Evolutionary conservation across 805 yeast genomes (phyloP).

Genomic region (Saturnispora hagleri): DNA sequence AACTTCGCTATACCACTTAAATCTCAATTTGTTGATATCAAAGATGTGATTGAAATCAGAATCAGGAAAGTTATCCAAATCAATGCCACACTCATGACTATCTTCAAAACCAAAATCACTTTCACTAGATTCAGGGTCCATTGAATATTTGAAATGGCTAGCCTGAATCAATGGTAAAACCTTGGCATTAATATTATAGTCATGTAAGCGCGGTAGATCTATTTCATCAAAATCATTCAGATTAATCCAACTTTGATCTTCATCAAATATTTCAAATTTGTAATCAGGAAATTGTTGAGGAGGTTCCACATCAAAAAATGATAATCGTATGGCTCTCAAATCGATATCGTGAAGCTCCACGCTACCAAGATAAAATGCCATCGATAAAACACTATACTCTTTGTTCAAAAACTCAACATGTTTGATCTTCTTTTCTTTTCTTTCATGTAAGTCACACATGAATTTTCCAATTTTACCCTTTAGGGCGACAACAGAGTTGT

Average conservation of each 20-base stretch:
- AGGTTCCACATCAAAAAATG: conserved; percentile 23
- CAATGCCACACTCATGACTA: conserved; percentile 60
- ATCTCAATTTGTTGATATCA: conserved; percentile 58
- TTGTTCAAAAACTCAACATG: conserved; percentile 41
- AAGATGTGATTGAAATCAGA: conserved; percentile 53
- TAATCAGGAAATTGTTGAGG: conserved; percentile 1
- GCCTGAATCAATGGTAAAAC: conserved; percentile 59
- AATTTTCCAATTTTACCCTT: conserved; percentile 49
- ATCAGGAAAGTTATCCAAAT: conserved; percentile 23
- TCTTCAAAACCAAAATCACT: conserved; percentile 39
- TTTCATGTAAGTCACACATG: conserved; percentile 53
- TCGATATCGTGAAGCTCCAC: conserved; percentile 48
- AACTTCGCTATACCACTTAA: conserved; percentile 70
- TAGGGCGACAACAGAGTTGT: conserved; percentile 50
- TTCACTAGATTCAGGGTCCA: conserved; percentile 31
- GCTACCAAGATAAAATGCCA: conserved; percentile 56
- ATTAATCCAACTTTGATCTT: conserved; percentile 55
- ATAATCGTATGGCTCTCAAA: conserved; percentile 45
- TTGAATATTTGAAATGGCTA: conserved; percentile 63
- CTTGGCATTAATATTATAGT: conserved; percentile 32
- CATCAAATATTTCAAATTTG: conserved; percentile 35
- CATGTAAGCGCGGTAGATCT: conserved; percentile 31
- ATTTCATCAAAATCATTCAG: conserved; percentile 52
- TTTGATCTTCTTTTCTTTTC: conserved; percentile 38
- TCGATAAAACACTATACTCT: conserved; percentile 42